Evolutionary conservation across 2,329 filamentous ascomycete genomes (phyloP), one percentile per base, ranked within the genome.

Genomic region (Aphanoascus verrucosus): DNA sequence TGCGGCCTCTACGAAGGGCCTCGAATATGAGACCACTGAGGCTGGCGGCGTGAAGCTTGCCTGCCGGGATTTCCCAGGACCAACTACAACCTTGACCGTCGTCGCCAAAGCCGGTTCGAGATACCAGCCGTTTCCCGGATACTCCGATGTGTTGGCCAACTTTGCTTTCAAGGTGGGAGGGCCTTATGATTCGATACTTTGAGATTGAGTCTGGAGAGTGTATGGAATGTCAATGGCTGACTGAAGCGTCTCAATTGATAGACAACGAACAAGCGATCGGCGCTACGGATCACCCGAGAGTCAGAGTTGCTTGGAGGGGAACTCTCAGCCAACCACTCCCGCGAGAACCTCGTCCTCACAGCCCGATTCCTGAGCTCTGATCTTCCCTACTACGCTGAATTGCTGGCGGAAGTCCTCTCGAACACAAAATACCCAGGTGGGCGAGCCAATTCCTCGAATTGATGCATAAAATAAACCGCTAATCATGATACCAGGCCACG

Each of bases 291-390:
- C 71, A 86, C 84, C 68, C 86, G 93, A 77, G 93, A 98, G 77
- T 82, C 88, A 65, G 93, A 98, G 76, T 85, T 98, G 58, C 83
- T 98, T 60, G 93, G 94, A 69, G 88, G 88, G 65, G 84, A 91
- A 81, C 83, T 97, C 75, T 80, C 77, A 63, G 79, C 91, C 61
- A 88, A 86, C 73, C 89, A 96, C 76, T 90, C 88, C 64, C 86
- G 91, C 68, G 93, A 98, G 78, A 89, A 89, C 68, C 76, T 98
- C 59, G 83, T 98, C 56, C 76, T 98, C 66, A 84, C 91, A 73
- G 88, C 93, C 69, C 94, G 86, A 77, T 98, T 98, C 80, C 82
- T 98, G 62, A 84, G 88, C 69, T 84, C 93, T 69, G 90, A 98
- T 70, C 83, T 98, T 62, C 93, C 93, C 62, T 98, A 97, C 81